Conservation (phyloP, 805 yeast genomes). For the Wickerhamomyces ciferrii region DNA sequence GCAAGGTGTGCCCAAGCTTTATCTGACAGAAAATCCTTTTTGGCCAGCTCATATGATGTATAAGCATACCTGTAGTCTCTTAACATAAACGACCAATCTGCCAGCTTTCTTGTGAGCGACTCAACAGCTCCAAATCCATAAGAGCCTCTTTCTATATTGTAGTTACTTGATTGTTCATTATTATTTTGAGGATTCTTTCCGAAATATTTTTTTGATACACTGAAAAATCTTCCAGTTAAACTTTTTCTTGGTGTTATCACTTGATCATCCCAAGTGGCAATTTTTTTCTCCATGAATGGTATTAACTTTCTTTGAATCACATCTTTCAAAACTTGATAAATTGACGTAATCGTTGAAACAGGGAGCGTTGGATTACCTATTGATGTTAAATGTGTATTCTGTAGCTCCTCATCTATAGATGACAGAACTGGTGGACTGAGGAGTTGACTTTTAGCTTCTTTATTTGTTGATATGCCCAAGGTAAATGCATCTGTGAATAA, state of each 20-base stretch:
- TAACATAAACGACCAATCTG: conserved; percentile 91
- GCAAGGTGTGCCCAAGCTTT: conserved; percentile 81
- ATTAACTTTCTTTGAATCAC: conserved; percentile 37
- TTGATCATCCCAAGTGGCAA: conserved; percentile 83
- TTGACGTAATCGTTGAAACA: conserved; percentile 6
- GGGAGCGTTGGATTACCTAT: conserved; percentile 9
- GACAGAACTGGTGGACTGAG: conserved; percentile 28
- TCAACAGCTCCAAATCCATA: conserved; percentile 65
- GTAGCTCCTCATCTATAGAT: conserved; percentile 43
- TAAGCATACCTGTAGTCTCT: conserved; percentile 84
- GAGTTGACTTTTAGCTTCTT: conserved; percentile 6
- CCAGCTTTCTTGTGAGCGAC: conserved; percentile 72
- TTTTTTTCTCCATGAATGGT: conserved; percentile 82
- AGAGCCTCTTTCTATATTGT: conserved; percentile 46
- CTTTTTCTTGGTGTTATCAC: conserved; percentile 73
- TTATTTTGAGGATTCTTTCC: conserved; percentile 16
- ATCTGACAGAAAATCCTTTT: conserved; percentile 70
- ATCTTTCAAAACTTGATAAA: conserved; percentile 18
- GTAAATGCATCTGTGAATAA: conserved; percentile 27
- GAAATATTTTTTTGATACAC: conserved; percentile 58
- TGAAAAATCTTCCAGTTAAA: conserved; percentile 66
- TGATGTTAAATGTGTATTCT: conserved; percentile 11
- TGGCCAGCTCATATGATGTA: conserved; percentile 74
- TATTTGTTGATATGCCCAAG: conserved; percentile 9
- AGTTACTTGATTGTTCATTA: conserved; percentile 27